Evolutionary conservation across 2,329 filamentous ascomycete genomes (phyloP).

Genomic region (Triangularia setosa): DNA sequence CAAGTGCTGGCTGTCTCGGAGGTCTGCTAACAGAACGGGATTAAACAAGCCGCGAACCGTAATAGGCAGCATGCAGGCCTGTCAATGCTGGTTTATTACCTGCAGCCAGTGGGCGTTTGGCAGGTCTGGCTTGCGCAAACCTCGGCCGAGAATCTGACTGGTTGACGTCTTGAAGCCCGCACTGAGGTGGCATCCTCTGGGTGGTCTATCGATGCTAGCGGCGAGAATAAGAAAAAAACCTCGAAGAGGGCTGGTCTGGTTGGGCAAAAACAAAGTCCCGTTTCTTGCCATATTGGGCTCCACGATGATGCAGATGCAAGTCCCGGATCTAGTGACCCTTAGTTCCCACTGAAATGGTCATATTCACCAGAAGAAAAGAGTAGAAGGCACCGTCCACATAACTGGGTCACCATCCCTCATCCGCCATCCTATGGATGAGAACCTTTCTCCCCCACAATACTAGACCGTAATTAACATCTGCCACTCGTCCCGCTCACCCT

Average conservation of each 20-base stretch:
- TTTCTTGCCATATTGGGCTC: slow-evolving; percentile 13
- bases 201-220: slow-evolving; percentile 16
- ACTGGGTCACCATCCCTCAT: not conserved
- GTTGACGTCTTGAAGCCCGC: not conserved
- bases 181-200: slow-evolving; percentile 21
- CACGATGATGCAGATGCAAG: slow-evolving; percentile 8
- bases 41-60: not conserved
- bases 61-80: not conserved
- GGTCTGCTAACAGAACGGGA: not conserved
- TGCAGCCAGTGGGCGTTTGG: slow-evolving; percentile 5
- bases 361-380: not conserved
- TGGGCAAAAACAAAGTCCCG: slow-evolving; percentile 4
- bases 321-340: not conserved
- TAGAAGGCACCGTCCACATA: not conserved
- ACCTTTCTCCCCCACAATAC: too few relatives aligned
- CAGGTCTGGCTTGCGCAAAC: not conserved
- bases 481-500: not conserved
- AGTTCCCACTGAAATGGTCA: not conserved
- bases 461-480: too few relatives aligned
- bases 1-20: not conserved
- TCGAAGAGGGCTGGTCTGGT: slow-evolving; percentile 7
- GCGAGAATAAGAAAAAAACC: slow-evolving; percentile 6
- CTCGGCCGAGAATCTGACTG: not conserved
- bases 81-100: slow-evolving; percentile 11
- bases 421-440: too few relatives aligned